Evolutionary conservation across 805 yeast species (phyloP), one percentile per base, ranked within the genome.

Genomic region (Kazachstania bromeliacearum): DNA sequence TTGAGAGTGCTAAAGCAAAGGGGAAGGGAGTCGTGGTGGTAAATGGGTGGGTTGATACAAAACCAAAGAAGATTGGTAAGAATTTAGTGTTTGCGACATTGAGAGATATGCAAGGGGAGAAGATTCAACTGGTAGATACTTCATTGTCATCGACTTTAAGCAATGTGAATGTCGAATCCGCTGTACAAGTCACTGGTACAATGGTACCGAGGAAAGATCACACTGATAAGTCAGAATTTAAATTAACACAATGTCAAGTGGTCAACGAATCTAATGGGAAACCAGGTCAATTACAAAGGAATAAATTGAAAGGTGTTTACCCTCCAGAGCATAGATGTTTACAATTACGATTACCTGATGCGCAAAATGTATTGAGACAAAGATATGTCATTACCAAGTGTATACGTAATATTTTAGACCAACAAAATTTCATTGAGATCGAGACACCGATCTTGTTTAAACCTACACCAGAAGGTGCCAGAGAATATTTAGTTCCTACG

Each of bases 391-490:
- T 77, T 1, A 71, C 84, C 0, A 55, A 61, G 16, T 44, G 63
- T 12, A 55, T 74, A 1, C 62, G 85, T 31, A 47, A 59, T 5
- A 46, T 53, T 1, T 55, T 79, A 12, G 67, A 67, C 28, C 37
- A 47, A 0, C 47, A 59, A 14, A 61, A 60, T 1, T 92, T 92
- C 56, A 71, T 73, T 0, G 97, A 92, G 52, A 70, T 92, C 20
- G 98, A 89, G 55, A 92, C 98, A 0, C 98, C 98, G 1, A 57
- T 89, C 5, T 62, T 92, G 20, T 92, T 92, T 68, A 88, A 92
- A 53, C 83, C 95, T 2, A 92, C 98, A 0, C 98, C 98, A 0
- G 98, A 92, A 59, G 98, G 98, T 12, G 98, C 98, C 1, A 68
- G 94, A 26, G 99, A 92, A 59, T 92, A 89, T 55, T 60, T 92